Percentiles rank a stretch among this genome's conserved stretches.
phyloP scores from a whole-genome alignment of 176 grass and related monocot genomes.

The Cenchrus fungigraminus region DNA sequence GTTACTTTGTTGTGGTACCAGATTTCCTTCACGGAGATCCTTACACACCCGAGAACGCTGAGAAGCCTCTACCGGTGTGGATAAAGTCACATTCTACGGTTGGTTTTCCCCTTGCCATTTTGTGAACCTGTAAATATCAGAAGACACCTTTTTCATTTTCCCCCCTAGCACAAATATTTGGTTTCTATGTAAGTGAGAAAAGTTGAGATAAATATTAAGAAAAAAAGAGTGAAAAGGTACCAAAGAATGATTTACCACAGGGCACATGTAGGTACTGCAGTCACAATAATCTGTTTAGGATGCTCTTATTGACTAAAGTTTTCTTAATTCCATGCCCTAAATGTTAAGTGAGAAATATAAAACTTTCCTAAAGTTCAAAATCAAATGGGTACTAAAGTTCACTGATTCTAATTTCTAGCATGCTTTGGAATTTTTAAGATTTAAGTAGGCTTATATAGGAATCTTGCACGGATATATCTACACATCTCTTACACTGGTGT shows the following conservation, averaged over 20 bases:
- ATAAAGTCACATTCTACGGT: neutral
- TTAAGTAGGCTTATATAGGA: neutral
- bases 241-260: neutral
- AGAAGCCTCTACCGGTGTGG: neutral
- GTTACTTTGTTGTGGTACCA: slow-evolving; percentile 64
- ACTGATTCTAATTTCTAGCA: neutral
- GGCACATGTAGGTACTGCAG: neutral
- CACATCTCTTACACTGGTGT: neutral
- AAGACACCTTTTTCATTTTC: neutral
- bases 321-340: neutral
- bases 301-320: neutral
- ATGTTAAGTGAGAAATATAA: neutral
- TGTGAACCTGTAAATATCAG: neutral
- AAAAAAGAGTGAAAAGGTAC: neutral
- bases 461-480: neutral
- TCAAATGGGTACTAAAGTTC: neutral
- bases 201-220: neutral
- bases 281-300: neutral
- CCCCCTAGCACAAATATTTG: too few species aligned
- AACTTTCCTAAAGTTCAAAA: neutral
- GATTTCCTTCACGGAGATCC: slow-evolving; percentile 66
- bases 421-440: neutral
- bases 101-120: neutral
- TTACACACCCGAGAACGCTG: neutral
- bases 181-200: neutral